phyloP scores from a whole-genome alignment of 352 stramenopile species.

The Phytopythium aichiense region DNA sequence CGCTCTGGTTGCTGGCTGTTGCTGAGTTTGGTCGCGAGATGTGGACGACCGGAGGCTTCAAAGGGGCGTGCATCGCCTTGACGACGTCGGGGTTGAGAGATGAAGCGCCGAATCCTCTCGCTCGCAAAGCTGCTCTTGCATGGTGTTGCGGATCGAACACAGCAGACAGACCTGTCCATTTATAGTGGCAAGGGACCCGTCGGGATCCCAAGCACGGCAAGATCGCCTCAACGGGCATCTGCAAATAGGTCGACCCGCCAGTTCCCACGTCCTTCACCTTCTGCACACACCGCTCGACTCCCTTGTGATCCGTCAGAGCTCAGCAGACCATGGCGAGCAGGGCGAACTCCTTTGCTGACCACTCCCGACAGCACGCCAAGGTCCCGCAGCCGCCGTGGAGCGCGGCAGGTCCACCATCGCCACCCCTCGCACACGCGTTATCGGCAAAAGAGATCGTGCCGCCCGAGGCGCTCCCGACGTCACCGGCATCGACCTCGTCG shows the following conservation, averaged over 20 bases:
- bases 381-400: neutral
- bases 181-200: neutral
- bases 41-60: neutral
- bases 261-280: neutral
- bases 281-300: neutral
- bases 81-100: neutral
- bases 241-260: neutral
- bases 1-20: neutral
- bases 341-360: neutral
- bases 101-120: neutral
- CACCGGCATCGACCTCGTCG: neutral
- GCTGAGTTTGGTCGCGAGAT: constrained; percentile 1
- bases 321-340: neutral
- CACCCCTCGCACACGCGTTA: neutral
- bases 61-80: neutral
- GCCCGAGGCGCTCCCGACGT: neutral
- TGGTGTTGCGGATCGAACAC: neutral
- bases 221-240: neutral
- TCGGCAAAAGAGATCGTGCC: neutral
- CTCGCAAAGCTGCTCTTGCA: neutral
- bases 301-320: neutral
- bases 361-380: neutral
- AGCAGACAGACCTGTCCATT: neutral
- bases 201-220: neutral
- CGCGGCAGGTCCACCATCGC: neutral